These are phyloP conservation scores for Suillus lakei DNA, from an alignment of 768 basidiomycete genomes.

Conservation along the genomic window DNA sequence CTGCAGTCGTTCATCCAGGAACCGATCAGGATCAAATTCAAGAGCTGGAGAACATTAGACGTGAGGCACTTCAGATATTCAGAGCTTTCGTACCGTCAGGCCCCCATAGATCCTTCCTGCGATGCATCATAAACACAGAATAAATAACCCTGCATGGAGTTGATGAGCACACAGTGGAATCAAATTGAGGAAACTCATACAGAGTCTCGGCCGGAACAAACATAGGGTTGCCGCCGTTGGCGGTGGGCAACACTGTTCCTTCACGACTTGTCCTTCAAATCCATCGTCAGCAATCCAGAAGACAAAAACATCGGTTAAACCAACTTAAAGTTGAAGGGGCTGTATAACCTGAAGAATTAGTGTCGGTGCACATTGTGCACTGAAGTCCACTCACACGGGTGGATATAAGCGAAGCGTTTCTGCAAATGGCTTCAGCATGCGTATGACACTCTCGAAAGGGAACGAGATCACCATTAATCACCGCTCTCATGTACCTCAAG, in stretches of 20 bases:
- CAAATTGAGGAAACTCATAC: conserved; percentile 13
- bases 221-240: conserved; percentile 45
- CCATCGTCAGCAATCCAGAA: conserved; percentile 7
- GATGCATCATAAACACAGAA: conserved; percentile 40
- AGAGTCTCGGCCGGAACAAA: conserved; percentile 53
- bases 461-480: conserved; percentile 56
- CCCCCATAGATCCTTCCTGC: conserved; percentile 44
- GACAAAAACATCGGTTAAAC: no score
- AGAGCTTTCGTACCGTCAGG: conserved; percentile 34
- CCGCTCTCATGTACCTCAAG: conserved; percentile 67
- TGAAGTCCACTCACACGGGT: conserved; percentile 25
- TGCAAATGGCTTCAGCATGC: conserved; percentile 16
- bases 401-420: conserved; percentile 39
- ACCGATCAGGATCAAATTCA: conserved; percentile 68
- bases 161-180: background rate
- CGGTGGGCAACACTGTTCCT: conserved; percentile 22
- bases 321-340: conserved; percentile 29
- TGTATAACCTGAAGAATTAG: conserved; percentile 13
- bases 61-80: background rate
- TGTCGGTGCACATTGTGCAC: background rate
- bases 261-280: conserved; percentile 19
- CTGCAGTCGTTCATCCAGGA: conserved; percentile 59
- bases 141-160: conserved; percentile 15
- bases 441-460: background rate
- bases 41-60: conserved; percentile 20